Base-by-base conservation (phyloP, 2,329 filamentous ascomycete species). In the Clathrospora elynae region DNA sequence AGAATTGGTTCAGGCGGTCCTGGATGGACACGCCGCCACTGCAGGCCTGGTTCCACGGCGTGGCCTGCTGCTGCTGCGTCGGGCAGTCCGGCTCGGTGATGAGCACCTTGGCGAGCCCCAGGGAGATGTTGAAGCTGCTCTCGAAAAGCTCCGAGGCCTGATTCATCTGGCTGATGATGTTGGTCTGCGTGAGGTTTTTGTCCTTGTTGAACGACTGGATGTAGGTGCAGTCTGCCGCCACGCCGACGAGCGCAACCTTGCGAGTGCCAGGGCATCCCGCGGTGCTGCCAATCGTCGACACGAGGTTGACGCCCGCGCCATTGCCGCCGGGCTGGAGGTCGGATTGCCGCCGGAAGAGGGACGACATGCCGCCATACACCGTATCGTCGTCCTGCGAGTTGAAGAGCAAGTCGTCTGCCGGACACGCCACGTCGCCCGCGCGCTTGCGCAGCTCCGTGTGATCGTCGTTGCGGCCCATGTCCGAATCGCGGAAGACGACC, bases 221-320 rank as follows among this genome's bases (percentile, higher is more conserved):
- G 66, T 97, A 97, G 6, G 83, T 88, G 75, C 93, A 99, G 70
- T 99, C 93, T 0, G 90, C 93, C 6, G 90, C 93, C 24, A 97
- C 84, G 18, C 93, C 93, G 16, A 99, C 83, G 26, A 97, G 78
- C 1, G 93, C 93, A 12, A 99, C 90, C 70, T 88, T 95, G 55
- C 90, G 84, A n/a, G 90, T 92, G 1, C 79, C 85, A 5, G 92
- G 92, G 66, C 93, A 99, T 36, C 93, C 93, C n/a, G 73, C 67
- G 0, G 87, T 87, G 46, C 82, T 86, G 33, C 93, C 93, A 64
- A 99, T 95, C 17, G 83, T 89, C 22, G 75, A 79, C 22, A 80
- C 77, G 55, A 97, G 74, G 64, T 96, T 93, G 47, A 91, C 84
- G 53, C 86, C 87, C 14, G 85, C 88, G 37, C 87, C 84, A 62